phyloP scores from a whole-genome alignment of 2,329 filamentous ascomycete genomes.

The Ceratocystis eucalypticola region DNA sequence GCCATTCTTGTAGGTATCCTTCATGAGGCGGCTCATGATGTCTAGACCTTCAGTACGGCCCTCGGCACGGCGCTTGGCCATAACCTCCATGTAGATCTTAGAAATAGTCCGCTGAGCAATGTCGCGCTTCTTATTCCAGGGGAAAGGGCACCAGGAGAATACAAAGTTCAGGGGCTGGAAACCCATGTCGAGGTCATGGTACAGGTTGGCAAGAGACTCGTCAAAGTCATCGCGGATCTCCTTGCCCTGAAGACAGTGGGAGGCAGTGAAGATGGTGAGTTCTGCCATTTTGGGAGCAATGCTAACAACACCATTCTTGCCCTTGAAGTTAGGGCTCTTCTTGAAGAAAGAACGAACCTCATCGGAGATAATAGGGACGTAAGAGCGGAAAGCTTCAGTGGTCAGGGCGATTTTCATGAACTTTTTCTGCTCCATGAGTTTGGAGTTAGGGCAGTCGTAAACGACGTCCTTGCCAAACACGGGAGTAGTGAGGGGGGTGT shows the following conservation, averaged over 20 bases:
- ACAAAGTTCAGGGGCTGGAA: conserved; percentile 85
- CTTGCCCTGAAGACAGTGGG: conserved; percentile 70
- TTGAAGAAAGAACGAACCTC: conserved; percentile 66
- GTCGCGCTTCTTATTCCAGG: conserved; percentile 76
- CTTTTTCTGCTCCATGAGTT: conserved; percentile 96
- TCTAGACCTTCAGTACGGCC: conserved; percentile 46
- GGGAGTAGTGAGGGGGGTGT: conserved; percentile 58
- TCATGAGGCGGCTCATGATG: conserved; percentile 87
- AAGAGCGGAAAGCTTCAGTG: conserved; percentile 57
- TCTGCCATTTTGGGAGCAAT: conserved; percentile 67
- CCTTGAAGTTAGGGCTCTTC: conserved; percentile 52
- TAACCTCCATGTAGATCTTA: conserved; percentile 69
- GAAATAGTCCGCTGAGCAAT: conserved; percentile 68
- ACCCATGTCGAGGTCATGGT: conserved; percentile 82
- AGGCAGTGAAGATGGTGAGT: conserved; percentile 82
- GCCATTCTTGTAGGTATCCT: conserved; percentile 72
- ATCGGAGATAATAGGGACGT: conserved; percentile 63
- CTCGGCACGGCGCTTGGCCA: conserved; percentile 51
- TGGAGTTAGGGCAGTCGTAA: conserved; percentile 81
- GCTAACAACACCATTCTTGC: conserved; percentile 53
- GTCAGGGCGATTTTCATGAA: conserved; percentile 75
- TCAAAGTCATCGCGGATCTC: conserved; percentile 73
- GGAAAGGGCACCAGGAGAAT: conserved; percentile 75
- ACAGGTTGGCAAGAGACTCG: conserved; percentile 64
- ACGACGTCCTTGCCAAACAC: conserved; percentile 76